Evolutionary conservation across 192 early-diverging fungal genomes (phyloP).

Genomic region (Coemansia sp.): DNA sequence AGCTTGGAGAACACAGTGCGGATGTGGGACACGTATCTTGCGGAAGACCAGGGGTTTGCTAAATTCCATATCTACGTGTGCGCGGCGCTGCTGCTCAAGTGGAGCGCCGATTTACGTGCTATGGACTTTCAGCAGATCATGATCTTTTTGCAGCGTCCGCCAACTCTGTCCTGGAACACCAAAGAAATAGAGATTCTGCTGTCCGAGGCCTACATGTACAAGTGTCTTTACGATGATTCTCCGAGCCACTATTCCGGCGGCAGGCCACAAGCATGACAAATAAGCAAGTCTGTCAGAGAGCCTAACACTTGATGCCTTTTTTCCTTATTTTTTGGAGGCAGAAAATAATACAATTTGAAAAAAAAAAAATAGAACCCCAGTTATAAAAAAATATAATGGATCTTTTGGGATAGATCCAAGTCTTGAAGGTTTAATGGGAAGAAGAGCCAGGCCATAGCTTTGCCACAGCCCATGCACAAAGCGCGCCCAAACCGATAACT

Average conservation of each 20-base stretch:
- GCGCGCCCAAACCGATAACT: constrained; percentile 17
- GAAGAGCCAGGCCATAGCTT: constrained; percentile 12
- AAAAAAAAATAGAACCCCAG: too few species aligned
- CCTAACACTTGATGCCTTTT: background rate
- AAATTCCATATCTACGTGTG: constrained; percentile 99
- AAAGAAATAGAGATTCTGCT: constrained; percentile 93
- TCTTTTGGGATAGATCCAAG: too few species aligned
- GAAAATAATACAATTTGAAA: too few species aligned
- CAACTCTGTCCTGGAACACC: constrained; percentile 82
- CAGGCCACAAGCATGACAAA: background rate
- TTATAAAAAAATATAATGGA: too few species aligned
- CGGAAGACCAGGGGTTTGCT: constrained; percentile 68
- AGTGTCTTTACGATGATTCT: constrained; percentile 89
- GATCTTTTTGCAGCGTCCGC: constrained; percentile 88
- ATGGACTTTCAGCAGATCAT: constrained; percentile 96
- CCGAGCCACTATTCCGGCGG: constrained; percentile 69
- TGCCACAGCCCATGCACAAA: constrained; percentile 31
- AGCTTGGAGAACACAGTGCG: constrained; percentile 83
- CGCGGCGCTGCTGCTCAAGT: constrained; percentile 95
- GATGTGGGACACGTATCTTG: constrained; percentile 99
- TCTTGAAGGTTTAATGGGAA: background rate
- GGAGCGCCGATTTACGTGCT: constrained; percentile 78
- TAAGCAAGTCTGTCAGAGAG: background rate
- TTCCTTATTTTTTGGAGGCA: too few species aligned
- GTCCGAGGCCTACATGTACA: constrained; percentile 97